These are phyloP conservation scores for Eruca vesicaria DNA, from an alignment of 441 rosid genomes.

Conservation along the genomic window DNA sequence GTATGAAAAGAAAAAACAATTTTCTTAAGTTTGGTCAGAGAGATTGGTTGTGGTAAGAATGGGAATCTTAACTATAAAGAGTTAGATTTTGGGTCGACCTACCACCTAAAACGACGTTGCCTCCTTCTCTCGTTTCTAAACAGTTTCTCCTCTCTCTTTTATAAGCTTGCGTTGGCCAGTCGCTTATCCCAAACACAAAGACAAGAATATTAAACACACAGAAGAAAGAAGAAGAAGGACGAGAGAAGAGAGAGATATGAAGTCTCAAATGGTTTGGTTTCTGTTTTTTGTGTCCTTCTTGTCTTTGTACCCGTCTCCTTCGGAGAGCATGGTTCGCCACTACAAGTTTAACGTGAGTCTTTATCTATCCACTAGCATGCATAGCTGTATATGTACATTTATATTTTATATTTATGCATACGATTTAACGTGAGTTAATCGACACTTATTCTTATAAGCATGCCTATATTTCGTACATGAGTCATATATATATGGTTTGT, in stretches of 20 bases:
- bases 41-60: slow-evolving; percentile 35
- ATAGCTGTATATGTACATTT: background rate
- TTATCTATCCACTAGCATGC: background rate
- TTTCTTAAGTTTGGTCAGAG: slow-evolving; percentile 26
- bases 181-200: slow-evolving; percentile 34
- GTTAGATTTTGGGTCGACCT: slow-evolving; percentile 41
- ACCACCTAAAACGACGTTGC: slow-evolving; percentile 56
- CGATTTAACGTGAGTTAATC: too few species aligned
- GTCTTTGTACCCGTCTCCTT: slow-evolving; percentile 44
- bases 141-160: slow-evolving; percentile 30
- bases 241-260: slow-evolving; percentile 27
- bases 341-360: slow-evolving; percentile 79
- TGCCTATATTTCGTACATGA: background rate
- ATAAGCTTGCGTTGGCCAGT: slow-evolving; percentile 48
- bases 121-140: slow-evolving; percentile 37
- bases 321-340: slow-evolving; percentile 60
- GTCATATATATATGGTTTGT: background rate
- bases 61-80: slow-evolving; percentile 54
- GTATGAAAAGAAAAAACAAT: background rate
- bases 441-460: background rate
- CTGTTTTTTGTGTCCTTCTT: slow-evolving; percentile 49
- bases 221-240: background rate
- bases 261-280: slow-evolving; percentile 38
- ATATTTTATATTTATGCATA: too few species aligned
- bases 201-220: slow-evolving; percentile 14